Base-by-base conservation (phyloP, 2,329 filamentous ascomycete species). In the Mycosphaerella arachidis region DNA sequence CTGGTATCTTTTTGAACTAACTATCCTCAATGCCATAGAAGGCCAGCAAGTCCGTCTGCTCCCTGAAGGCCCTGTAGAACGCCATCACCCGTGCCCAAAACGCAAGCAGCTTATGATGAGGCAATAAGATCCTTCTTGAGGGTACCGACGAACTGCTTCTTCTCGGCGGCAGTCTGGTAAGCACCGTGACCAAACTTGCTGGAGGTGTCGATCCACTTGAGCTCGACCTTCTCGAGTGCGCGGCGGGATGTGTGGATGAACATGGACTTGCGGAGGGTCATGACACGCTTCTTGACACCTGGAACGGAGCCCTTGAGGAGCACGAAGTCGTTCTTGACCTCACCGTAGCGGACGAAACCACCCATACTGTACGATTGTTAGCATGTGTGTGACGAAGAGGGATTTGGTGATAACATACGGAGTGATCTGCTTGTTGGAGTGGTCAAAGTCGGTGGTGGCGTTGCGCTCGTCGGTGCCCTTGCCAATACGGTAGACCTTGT, bases 181-280 rank as follows among this genome's bases (percentile, higher is more conserved):
- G 92, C 93, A 87, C 94, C 94, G 85, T 99, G 94, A 82, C 94
- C 94, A 81, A 99, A 99, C 86, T 99, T 96, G 84, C 92, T 97
- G 66, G 92, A 97, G 74, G 94, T 99, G 77, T 99, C 94, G 89
- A 99, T 99, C 94, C 94, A 99, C 84, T 99, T 99, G 84, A 99
- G 90, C 77, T 93, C 91, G 79, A 97, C 90, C 91, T 99, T 97
- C 89, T 99, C 94, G 76, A 96, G 86, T 59, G 94, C 91, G 80
- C 89, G 92, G 78, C 94, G 86, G 77, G 90, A 96, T 73, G 92
- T 97, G 86, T 99, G 94, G 66, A 84, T 85, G 87, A 94, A 97
- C 86, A 99, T 94, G 71, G 93, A 95, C 86, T 97, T 99, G 81
- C 94, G 90, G 74, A 99, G 90, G 72, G 94, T 99, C 84, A 97